Percentiles rank a stretch among this genome's conserved stretches.
These are phyloP conservation scores for Chiua virens DNA, from an alignment of 768 basidiomycete genomes.

Conservation along the genomic window DNA sequence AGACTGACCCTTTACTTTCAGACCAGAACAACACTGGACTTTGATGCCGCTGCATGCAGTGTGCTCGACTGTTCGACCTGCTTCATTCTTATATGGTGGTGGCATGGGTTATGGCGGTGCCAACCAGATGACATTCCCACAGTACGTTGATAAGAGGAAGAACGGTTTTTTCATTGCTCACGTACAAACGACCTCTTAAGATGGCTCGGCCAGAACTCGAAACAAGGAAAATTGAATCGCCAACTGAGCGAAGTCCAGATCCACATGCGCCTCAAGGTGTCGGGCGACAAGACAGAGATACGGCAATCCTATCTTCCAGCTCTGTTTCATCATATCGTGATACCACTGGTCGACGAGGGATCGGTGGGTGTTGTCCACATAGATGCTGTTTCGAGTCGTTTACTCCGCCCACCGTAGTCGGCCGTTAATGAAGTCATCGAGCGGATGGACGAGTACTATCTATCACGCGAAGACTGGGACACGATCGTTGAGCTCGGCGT, in stretches of 20 bases:
- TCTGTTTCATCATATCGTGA: conserved; percentile 77
- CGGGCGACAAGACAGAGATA: conserved; percentile 87
- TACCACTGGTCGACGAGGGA: conserved; percentile 73
- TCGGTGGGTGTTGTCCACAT: conserved; percentile 52
- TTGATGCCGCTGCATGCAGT: conserved; percentile 94
- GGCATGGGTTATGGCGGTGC: conserved; percentile 66
- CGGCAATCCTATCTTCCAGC: conserved; percentile 89
- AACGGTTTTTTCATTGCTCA: background rate
- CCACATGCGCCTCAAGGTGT: conserved; percentile 92
- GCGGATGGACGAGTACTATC: conserved; percentile 91
- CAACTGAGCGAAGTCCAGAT: conserved; percentile 90
- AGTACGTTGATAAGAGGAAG: conserved; percentile 48
- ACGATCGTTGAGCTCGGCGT: conserved; percentile 92
- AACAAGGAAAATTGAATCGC: conserved; percentile 76
- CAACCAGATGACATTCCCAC: conserved; percentile 75
- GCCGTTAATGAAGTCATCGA: conserved; percentile 82
- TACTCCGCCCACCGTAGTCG: conserved; percentile 15
- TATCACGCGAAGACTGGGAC: conserved; percentile 97
- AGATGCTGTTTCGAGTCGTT: background rate
- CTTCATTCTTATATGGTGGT: conserved; percentile 77
- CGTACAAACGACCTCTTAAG: conserved; percentile 38
- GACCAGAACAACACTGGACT: conserved; percentile 93
- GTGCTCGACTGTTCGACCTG: conserved; percentile 85
- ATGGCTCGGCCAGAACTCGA: conserved; percentile 98
- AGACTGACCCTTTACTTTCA: conserved; percentile 28